Evolutionary conservation across 805 yeast genomes (phyloP).

Genomic region (Wickerhamiella vanderwaltii): DNA sequence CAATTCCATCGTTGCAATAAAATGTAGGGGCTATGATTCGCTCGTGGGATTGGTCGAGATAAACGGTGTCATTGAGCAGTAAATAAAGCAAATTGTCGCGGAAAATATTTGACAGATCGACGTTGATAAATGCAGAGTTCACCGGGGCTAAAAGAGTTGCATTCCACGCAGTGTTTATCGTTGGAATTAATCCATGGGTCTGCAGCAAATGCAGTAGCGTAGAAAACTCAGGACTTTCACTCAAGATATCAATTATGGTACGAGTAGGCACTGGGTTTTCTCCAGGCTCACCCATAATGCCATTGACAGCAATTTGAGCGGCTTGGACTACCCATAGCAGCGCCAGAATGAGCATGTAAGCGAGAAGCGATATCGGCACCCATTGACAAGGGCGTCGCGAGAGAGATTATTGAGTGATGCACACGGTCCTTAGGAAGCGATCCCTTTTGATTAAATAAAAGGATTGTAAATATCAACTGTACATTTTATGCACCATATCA

Average conservation of each 20-base stretch:
- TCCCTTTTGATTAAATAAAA: no score
- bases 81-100: constrained; percentile 24
- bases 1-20: constrained; percentile 13
- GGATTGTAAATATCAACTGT: no score
- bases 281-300: not conserved
- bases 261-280: constrained; percentile 14
- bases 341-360: no score
- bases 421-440: no score
- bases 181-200: constrained; percentile 47
- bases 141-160: constrained; percentile 69
- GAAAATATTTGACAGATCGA: constrained; percentile 14
- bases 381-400: no score
- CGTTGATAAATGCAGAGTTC: constrained; percentile 54
- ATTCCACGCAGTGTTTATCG: constrained; percentile 45
- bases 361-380: no score
- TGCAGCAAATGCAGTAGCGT: constrained; percentile 51
- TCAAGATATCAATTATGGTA: constrained; percentile 50
- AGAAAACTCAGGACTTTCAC: constrained; percentile 55
- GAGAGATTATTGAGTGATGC: no score
- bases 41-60: constrained; percentile 7
- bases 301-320: not conserved
- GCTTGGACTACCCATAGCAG: no score
- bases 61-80: constrained; percentile 23
- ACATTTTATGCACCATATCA: no score
- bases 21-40: constrained; percentile 12